Evolutionary conservation across 208 protist species (phyloP).

Genomic region (Novymonas esmeraldas): DNA sequence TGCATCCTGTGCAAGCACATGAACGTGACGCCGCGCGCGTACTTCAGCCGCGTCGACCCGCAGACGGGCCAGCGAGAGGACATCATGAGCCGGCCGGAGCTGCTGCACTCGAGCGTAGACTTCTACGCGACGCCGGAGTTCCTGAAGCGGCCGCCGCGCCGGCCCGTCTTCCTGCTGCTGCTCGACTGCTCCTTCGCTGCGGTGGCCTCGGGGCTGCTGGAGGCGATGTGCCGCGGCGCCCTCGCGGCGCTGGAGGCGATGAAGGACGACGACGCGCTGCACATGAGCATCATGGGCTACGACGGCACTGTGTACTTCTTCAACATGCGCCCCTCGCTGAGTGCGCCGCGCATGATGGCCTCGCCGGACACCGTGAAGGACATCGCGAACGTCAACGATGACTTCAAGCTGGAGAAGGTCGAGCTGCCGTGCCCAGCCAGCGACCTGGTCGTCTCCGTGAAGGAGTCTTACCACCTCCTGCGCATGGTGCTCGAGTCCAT

Average conservation of each 20-base stretch:
- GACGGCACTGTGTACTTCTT: conserved; percentile 94
- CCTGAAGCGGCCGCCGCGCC: conserved; percentile 89
- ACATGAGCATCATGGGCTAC: conserved; percentile 83
- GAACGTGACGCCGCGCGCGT: conserved; percentile 86
- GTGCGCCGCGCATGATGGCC: conserved; percentile 88
- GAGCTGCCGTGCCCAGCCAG: conserved; percentile 77
- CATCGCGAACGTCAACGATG: conserved; percentile 80
- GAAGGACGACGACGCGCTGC: conserved; percentile 82
- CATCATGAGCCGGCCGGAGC: conserved; percentile 85
- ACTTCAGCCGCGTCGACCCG: conserved; percentile 84
- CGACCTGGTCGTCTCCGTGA: conserved; percentile 81
- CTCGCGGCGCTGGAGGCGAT: conserved; percentile 74
- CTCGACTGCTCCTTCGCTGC: conserved; percentile 95
- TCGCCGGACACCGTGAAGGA: conserved; percentile 84
- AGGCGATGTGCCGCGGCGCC: conserved; percentile 63
- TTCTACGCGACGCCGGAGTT: conserved; percentile 96
- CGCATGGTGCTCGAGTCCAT: conserved; percentile 77
- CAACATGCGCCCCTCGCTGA: conserved; percentile 70
- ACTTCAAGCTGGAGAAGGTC: conserved; percentile 80
- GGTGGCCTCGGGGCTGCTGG: conserved; percentile 86
- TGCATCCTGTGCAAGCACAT: conserved; percentile 95
- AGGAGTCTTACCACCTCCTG: conserved; percentile 71
- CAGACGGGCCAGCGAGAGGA: conserved; percentile 83
- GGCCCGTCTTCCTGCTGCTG: conserved; percentile 94
- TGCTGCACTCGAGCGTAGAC: conserved; percentile 90